Evolutionary conservation across 1,284 basidiomycete genomes (phyloP).

Genomic region (Thelephora terrestris): DNA sequence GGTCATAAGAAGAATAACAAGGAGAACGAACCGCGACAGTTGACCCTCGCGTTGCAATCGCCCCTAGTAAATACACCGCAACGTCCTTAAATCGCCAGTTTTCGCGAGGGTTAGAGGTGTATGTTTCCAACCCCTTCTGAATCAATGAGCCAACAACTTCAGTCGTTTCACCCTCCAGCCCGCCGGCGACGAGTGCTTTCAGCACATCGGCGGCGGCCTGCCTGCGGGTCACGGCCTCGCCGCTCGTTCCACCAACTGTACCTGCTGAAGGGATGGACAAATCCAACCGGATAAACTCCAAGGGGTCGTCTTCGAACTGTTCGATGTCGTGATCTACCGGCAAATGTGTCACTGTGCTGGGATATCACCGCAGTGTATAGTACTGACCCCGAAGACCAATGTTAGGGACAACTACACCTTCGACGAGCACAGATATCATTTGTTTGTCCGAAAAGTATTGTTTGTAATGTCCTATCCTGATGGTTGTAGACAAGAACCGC

Average conservation of each 20-base stretch:
- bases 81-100: slow-evolving; percentile 95
- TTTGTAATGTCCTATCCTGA: slow-evolving; percentile 77
- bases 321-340: slow-evolving; percentile 76
- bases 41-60: slow-evolving; percentile 81
- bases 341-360: background rate
- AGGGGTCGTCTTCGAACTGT: slow-evolving; percentile 94
- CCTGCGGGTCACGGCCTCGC: slow-evolving; percentile 66
- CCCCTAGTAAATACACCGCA: slow-evolving; percentile 90
- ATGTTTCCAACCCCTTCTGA: slow-evolving; percentile 56
- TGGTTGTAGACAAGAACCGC: slow-evolving; percentile 87
- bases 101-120: slow-evolving; percentile 43
- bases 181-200: slow-evolving; percentile 70
- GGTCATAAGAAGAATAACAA: background rate
- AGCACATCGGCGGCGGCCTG: slow-evolving; percentile 92
- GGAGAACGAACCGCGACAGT: slow-evolving; percentile 56
- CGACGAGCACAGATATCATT: slow-evolving; percentile 77
- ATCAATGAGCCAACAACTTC: slow-evolving; percentile 83
- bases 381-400: slow-evolving; percentile 63
- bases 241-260: slow-evolving; percentile 24
- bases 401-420: slow-evolving; percentile 91
- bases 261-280: slow-evolving; percentile 49
- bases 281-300: slow-evolving; percentile 91
- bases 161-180: slow-evolving; percentile 79
- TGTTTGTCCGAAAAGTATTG: slow-evolving; percentile 60
- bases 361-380: background rate